Conservation (phyloP, 2,329 filamentous ascomycete species). For the Cercospora canescens region DNA sequence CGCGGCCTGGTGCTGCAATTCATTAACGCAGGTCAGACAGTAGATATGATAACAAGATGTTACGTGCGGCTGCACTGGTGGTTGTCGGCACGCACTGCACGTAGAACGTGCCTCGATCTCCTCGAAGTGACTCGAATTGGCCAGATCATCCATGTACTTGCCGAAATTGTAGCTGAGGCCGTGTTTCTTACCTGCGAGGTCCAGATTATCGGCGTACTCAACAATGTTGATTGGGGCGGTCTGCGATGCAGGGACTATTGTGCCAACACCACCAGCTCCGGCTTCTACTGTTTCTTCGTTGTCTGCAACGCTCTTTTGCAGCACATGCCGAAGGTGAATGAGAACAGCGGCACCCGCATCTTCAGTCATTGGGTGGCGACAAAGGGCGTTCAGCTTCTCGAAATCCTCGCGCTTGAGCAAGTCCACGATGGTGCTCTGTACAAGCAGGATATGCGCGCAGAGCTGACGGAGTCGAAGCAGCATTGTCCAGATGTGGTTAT, state of each 20-base stretch:
- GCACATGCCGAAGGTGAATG: constrained; percentile 23
- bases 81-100: constrained; percentile 47
- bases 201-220: constrained; percentile 10
- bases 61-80: constrained; percentile 44
- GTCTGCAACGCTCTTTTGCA: constrained; percentile 12
- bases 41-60: constrained; percentile 59
- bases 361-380: constrained; percentile 11
- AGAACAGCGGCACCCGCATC: constrained; percentile 21
- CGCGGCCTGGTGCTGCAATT: constrained; percentile 34
- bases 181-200: constrained; percentile 34
- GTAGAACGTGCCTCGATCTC: constrained; percentile 36
- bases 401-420: constrained; percentile 49
- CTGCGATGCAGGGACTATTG: constrained; percentile 22
- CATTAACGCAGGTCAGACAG: constrained; percentile 51
- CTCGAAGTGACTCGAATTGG: constrained; percentile 37
- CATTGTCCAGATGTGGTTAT: constrained; percentile 48
- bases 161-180: constrained; percentile 44
- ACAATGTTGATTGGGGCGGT: constrained; percentile 20
- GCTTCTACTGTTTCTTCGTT: constrained; percentile 18
- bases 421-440: constrained; percentile 47
- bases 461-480: constrained; percentile 54
- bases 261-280: constrained; percentile 19
- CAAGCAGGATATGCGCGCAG: constrained; percentile 50
- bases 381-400: constrained; percentile 39
- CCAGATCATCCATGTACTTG: constrained; percentile 42